Evolutionary conservation across 2,329 filamentous ascomycete species (phyloP).

Genomic region (Gremmenia infestans): DNA sequence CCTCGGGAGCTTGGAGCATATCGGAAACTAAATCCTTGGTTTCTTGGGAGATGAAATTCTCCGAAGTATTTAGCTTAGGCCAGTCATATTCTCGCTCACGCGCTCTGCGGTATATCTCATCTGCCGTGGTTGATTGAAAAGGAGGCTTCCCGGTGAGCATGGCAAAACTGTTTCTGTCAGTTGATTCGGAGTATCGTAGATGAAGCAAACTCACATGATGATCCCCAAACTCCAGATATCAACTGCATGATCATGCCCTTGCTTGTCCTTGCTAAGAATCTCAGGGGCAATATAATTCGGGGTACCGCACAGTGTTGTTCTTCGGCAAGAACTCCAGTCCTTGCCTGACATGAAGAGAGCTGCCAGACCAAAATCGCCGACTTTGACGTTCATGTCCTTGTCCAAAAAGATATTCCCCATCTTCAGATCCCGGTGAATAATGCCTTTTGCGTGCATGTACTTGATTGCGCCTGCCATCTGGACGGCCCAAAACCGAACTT

Average conservation of each 20-base stretch:
- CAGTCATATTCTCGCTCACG: slow-evolving; percentile 72
- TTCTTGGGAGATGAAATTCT: slow-evolving; percentile 68
- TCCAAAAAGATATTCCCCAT: slow-evolving; percentile 98
- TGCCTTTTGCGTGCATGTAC: slow-evolving; percentile 92
- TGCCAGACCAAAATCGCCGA: slow-evolving; percentile 94
- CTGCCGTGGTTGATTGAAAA: slow-evolving; percentile 86
- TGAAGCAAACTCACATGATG: slow-evolving; percentile 62
- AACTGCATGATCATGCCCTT: slow-evolving; percentile 95
- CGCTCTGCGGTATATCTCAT: slow-evolving; percentile 75
- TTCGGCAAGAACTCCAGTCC: slow-evolving; percentile 74
- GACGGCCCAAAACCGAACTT: slow-evolving; percentile 88
- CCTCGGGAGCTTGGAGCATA: slow-evolving; percentile 70
- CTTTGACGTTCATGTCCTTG: slow-evolving; percentile 92
- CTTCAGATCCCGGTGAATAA: slow-evolving; percentile 95
- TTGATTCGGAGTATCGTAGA: not conserved
- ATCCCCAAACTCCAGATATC: slow-evolving; percentile 98
- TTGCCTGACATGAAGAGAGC: slow-evolving; percentile 86
- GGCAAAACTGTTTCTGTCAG: slow-evolving; percentile 62
- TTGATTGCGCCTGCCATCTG: slow-evolving; percentile 97
- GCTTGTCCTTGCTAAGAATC: slow-evolving; percentile 88
- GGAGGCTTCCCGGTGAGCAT: slow-evolving; percentile 95
- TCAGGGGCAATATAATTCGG: slow-evolving; percentile 98
- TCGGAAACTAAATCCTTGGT: slow-evolving; percentile 73
- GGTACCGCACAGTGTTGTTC: slow-evolving; percentile 93
- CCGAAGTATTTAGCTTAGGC: slow-evolving; percentile 61